Conservation (phyloP, 495 filamentous ascomycete genomes). For the Neurospora discreta region DNA sequence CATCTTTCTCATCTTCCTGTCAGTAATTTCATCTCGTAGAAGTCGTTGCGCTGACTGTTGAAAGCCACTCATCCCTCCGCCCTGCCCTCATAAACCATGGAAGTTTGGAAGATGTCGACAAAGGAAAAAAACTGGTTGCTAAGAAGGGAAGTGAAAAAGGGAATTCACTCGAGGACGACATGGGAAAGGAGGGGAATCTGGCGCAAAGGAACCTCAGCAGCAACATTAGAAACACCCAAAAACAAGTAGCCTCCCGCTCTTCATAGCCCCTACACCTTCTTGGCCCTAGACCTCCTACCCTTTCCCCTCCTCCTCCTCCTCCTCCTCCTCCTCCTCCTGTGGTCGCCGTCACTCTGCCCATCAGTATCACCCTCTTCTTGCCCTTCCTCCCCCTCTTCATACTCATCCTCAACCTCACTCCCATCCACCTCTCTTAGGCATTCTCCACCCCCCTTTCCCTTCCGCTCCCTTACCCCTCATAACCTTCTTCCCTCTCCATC, state of each 20-base stretch:
- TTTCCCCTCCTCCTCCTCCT: not conserved
- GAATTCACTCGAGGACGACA: not conserved
- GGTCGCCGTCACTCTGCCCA: not conserved
- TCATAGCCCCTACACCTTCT: not conserved
- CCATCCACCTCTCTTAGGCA: not conserved
- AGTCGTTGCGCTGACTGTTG: not conserved
- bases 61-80: not conserved
- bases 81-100: not conserved
- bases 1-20: not conserved
- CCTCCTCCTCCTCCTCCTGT: not conserved
- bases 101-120: not conserved
- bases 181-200: not conserved
- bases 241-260: not conserved
- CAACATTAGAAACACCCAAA: not conserved
- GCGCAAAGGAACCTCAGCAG: not conserved
- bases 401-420: not conserved
- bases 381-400: not conserved
- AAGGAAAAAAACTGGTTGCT: not conserved
- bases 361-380: not conserved
- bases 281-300: not conserved
- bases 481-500: not conserved
- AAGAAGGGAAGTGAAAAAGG: not conserved
- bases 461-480: conserved; percentile 8
- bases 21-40: not conserved
- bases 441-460: not conserved